Base-by-base conservation (phyloP, 192 early-diverging fungal species). In the Coemansia sp. region DNA sequence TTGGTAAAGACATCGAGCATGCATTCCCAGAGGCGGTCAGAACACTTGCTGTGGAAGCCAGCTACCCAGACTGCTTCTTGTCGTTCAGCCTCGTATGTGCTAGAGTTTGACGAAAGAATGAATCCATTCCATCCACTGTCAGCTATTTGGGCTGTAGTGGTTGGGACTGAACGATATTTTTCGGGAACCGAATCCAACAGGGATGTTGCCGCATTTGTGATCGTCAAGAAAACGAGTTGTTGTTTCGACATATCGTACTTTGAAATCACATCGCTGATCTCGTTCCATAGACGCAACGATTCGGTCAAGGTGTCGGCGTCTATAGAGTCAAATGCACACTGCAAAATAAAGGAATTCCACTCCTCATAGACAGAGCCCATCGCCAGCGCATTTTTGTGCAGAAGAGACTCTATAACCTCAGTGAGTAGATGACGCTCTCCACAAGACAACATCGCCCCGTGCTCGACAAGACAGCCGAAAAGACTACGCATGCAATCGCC, bases 11-110 rank as follows among this genome's bases (percentile, higher is more conserved):
- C 63, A 15, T 36, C 38, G 30, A 75, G 45, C 4, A 62, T 51
- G 35, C 63, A 75, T 20, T 69, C 53, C 73, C 73, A 75, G 51
- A 75, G 67, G 4, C 26, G 51, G 38, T 33, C 26, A 55, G 20
- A 7, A 33, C 23, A 2, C 21, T 7, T 33, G 21, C 7, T 30
- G 23, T 30, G 7, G 5, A 18, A 18, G 11, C 18, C 44, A 46
- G 44, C 18, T 15, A 46, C 44, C 73, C 73, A 75, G 49, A 66
- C 61, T 48, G 49, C 8, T 24, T 26, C 51, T 4, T 26, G 51
- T 4, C 10, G 26, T 53, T 53, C 24, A 9, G 10, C 7, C 23
- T 30, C 24, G 24, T 53, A 30, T 26, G 23, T 15, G 10, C 24
- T 6, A 10, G 23, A 26, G 51, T 21, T 11, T 0, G 51, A 4